Percentiles rank a stretch among this genome's conserved stretches.
phyloP scores from a whole-genome alignment of 2,329 filamentous ascomycete genomes.

The Penicillium sp. region DNA sequence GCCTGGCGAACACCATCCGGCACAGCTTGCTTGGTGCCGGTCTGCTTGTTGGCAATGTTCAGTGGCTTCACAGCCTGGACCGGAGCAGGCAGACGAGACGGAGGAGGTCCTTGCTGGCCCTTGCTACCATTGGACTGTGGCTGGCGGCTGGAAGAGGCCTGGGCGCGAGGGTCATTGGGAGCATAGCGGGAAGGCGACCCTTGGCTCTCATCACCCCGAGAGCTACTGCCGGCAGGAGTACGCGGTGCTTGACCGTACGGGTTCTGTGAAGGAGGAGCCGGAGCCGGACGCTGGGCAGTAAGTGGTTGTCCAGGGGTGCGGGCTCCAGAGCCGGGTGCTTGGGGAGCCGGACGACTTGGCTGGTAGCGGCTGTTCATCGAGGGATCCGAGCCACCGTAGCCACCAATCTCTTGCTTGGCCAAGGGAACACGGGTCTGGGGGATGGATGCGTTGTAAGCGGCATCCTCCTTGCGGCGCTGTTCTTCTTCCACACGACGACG shows the following conservation, averaged over 20 bases:
- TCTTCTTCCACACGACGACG: slow-evolving; percentile 55
- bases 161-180: slow-evolving; percentile 37
- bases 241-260: slow-evolving; percentile 40
- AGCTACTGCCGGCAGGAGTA: slow-evolving; percentile 28
- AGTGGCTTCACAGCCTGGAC: slow-evolving; percentile 70
- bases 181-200: slow-evolving; percentile 40
- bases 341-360: slow-evolving; percentile 80
- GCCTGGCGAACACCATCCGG: slow-evolving; percentile 80
- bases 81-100: slow-evolving; percentile 60
- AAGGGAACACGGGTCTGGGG: slow-evolving; percentile 78
- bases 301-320: slow-evolving; percentile 56
- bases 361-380: slow-evolving; percentile 68
- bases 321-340: slow-evolving; percentile 61
- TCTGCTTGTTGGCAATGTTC: slow-evolving; percentile 71
- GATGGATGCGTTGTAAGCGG: slow-evolving; percentile 86
- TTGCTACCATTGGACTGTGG: slow-evolving; percentile 48
- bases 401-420: slow-evolving; percentile 87
- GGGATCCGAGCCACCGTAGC: slow-evolving; percentile 59
- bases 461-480: slow-evolving; percentile 63
- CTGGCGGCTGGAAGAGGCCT: slow-evolving; percentile 44
- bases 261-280: slow-evolving; percentile 61
- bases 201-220: slow-evolving; percentile 34
- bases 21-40: slow-evolving; percentile 44
- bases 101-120: slow-evolving; percentile 48
- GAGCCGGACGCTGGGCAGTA: slow-evolving; percentile 77